A percentile compares a stretch with the other conserved stretches of the same genome.
Evolutionary conservation across 192 early-diverging fungal species (phyloP).

Genomic region (Coemansia sp.): DNA sequence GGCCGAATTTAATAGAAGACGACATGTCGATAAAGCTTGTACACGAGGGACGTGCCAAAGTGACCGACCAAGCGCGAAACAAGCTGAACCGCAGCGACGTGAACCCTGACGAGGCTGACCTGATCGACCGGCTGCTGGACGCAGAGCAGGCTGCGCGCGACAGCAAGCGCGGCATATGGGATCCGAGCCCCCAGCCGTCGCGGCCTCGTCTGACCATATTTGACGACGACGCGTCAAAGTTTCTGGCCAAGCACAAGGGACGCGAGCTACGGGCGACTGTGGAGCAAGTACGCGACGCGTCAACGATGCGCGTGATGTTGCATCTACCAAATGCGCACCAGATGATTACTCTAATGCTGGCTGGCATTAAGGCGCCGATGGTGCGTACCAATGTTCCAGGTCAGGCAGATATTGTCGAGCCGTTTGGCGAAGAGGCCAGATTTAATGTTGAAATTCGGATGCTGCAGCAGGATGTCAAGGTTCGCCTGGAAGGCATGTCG

Average conservation of each 20-base stretch:
- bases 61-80: slow-evolving; percentile 61
- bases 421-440: slow-evolving; percentile 90
- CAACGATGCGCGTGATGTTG: slow-evolving; percentile 75
- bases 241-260: slow-evolving; percentile 79
- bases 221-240: slow-evolving; percentile 65
- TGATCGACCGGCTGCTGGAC: slow-evolving; percentile 55
- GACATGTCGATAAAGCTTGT: slow-evolving; percentile 75
- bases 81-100: slow-evolving; percentile 35
- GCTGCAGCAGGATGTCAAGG: slow-evolving; percentile 86
- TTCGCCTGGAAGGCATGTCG: slow-evolving; percentile 75
- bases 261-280: slow-evolving; percentile 81
- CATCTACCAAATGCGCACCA: slow-evolving; percentile 72
- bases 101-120: slow-evolving; percentile 34
- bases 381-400: slow-evolving; percentile 75
- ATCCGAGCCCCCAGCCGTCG: slow-evolving; percentile 50
- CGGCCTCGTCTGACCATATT: slow-evolving; percentile 52
- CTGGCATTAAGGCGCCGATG: slow-evolving; percentile 84
- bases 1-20: slow-evolving; percentile 55
- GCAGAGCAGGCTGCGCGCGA: slow-evolving; percentile 74
- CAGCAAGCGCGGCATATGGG: slow-evolving; percentile 78
- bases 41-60: slow-evolving; percentile 83
- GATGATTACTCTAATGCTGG: slow-evolving; percentile 66
- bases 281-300: slow-evolving; percentile 94
- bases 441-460: slow-evolving; percentile 89
- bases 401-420: slow-evolving; percentile 74